These are phyloP conservation scores for Seiridium cupressi DNA, from an alignment of 2,329 filamentous ascomycete species.

Conservation along the genomic window DNA sequence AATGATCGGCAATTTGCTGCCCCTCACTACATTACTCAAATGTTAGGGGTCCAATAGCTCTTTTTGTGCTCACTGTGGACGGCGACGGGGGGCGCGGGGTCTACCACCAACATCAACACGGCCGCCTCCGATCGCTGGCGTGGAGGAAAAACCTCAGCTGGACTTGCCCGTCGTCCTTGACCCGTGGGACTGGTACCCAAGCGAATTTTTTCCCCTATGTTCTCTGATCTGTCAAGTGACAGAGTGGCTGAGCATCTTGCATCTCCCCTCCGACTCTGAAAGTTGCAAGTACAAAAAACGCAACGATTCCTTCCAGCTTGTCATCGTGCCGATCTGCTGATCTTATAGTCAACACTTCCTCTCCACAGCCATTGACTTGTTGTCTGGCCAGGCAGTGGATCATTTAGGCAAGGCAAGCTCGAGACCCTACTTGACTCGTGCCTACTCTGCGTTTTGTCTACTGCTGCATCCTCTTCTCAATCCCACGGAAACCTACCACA, in stretches of 20 bases:
- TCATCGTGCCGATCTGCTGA: neutral
- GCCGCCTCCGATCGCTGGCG: neutral
- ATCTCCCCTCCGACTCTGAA: neutral
- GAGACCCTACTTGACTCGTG: neutral
- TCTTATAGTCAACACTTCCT: neutral
- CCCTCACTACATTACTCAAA: neutral
- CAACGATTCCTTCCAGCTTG: neutral
- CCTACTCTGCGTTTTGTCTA: too few relatives aligned
- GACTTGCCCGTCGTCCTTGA: neutral
- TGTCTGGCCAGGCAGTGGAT: neutral
- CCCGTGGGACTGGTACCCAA: neutral
- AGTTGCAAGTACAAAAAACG: neutral
- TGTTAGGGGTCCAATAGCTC: neutral
- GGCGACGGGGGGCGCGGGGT: neutral
- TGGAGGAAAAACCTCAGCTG: neutral
- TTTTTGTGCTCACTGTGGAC: neutral
- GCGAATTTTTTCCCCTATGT: neutral
- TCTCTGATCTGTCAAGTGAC: neutral
- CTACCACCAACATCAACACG: slow-evolving; percentile 1
- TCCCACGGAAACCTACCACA: neutral
- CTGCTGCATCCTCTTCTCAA: too few relatives aligned
- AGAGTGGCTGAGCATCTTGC: neutral
- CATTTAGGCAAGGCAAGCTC: neutral
- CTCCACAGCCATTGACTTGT: neutral
- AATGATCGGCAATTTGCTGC: neutral